These are phyloP conservation scores for Colletotrichum sp. DNA, from an alignment of 2,329 filamentous ascomycete species.

Conservation along the genomic window DNA sequence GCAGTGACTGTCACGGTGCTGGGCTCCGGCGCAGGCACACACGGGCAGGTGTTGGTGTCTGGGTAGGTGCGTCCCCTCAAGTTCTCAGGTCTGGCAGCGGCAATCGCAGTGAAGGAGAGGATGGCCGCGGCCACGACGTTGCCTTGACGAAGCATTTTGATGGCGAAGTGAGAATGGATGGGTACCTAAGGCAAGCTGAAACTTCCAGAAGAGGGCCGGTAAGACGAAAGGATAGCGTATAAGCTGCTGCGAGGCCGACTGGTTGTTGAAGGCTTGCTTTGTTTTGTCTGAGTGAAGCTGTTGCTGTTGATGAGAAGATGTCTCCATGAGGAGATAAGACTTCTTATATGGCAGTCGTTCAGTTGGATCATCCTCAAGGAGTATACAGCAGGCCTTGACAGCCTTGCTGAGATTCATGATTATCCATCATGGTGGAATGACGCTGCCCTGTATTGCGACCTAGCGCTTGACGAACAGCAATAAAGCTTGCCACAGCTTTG, in stretches of 20 bases:
- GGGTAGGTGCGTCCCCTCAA: slow-evolving; percentile 6
- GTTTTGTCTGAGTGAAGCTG: background rate
- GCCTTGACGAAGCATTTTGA: slow-evolving; percentile 24
- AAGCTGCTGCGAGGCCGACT: background rate
- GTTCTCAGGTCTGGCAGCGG: slow-evolving; percentile 4
- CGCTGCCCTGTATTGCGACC: slow-evolving; percentile 11
- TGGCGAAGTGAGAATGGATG: background rate
- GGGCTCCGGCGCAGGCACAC: slow-evolving; percentile 15
- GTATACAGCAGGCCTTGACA: background rate
- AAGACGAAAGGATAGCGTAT: background rate
- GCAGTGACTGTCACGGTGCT: slow-evolving; percentile 21
- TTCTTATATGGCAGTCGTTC: background rate
- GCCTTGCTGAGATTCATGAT: background rate
- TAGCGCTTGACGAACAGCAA: slow-evolving; percentile 1
- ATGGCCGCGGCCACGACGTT: background rate
- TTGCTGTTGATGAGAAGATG: background rate
- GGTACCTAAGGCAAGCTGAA: background rate
- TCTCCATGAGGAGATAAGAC: background rate
- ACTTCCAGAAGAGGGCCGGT: background rate
- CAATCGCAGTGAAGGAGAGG: background rate
- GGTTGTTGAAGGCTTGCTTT: background rate
- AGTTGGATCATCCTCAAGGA: background rate
- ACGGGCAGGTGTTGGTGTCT: slow-evolving; percentile 18
- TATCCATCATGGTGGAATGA: slow-evolving; percentile 1
- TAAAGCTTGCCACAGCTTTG: background rate